These are phyloP conservation scores for Acmispon strigosus DNA, from an alignment of 306 rosid genomes.

Conservation along the genomic window DNA sequence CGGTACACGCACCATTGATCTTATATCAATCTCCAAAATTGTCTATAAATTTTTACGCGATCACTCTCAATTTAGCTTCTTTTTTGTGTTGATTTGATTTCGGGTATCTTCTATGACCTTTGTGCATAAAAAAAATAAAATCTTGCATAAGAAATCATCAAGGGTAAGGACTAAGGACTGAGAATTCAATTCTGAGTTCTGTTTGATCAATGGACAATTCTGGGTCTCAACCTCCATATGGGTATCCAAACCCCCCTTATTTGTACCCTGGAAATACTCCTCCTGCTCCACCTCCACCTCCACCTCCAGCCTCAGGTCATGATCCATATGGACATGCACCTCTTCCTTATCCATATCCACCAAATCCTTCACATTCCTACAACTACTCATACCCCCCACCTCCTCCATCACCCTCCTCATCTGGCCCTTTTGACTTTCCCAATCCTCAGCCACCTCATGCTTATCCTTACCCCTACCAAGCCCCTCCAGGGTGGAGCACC, in stretches of 20 bases:
- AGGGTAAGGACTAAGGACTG: neutral
- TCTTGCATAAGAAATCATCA: neutral
- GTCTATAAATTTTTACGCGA: neutral
- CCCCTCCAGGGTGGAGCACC: slow-evolving; percentile 15
- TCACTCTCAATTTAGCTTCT: neutral
- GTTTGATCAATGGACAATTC: slow-evolving; percentile 27
- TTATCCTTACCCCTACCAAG: slow-evolving; percentile 37
- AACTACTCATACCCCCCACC: slow-evolving; percentile 31
- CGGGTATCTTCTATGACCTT: neutral
- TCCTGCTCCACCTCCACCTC: slow-evolving; percentile 4
- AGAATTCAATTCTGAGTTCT: neutral
- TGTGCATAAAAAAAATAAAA: neutral
- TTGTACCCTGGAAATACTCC: slow-evolving; percentile 10
- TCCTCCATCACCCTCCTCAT: neutral
- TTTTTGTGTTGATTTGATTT: neutral
- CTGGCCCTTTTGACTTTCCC: neutral
- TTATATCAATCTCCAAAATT: neutral
- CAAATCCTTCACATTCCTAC: slow-evolving; percentile 6
- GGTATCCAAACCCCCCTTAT: slow-evolving; percentile 29
- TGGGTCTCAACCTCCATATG: slow-evolving; percentile 32
- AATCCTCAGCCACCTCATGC: slow-evolving; percentile 16
- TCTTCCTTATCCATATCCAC: slow-evolving; percentile 14
- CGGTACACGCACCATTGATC: neutral
- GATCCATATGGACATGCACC: slow-evolving; percentile 1
- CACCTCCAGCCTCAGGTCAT: neutral